These are phyloP conservation scores for Neoconidiobolus thromboides DNA, from an alignment of 371 early-diverging fungal species.

Conservation along the genomic window DNA sequence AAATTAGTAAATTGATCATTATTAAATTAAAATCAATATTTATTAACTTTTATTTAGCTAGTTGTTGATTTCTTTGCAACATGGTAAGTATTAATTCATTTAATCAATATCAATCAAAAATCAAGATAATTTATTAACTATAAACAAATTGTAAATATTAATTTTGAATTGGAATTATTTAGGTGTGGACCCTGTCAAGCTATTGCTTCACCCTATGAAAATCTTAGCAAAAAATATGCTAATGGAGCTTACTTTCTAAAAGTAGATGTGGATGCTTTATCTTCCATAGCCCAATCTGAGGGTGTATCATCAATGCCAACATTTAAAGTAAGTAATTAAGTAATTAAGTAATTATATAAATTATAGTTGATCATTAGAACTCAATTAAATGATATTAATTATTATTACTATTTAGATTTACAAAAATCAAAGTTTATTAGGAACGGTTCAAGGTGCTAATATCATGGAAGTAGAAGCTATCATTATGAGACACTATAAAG, in stretches of 20 bases:
- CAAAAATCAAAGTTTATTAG: background rate
- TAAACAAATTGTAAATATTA: background rate
- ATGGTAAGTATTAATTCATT: slow-evolving; percentile 1
- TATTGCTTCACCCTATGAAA: slow-evolving; percentile 4
- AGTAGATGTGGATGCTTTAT: slow-evolving; percentile 7
- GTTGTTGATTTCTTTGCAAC: slow-evolving; percentile 9
- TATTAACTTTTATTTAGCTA: background rate
- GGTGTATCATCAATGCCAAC: slow-evolving; percentile 8
- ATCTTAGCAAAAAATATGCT: background rate
- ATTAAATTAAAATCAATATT: too few species aligned
- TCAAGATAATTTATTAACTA: too few species aligned
- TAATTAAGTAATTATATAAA: background rate
- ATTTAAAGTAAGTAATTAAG: background rate
- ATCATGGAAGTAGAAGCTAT: background rate
- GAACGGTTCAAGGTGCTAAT: slow-evolving; percentile 4
- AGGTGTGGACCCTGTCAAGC: slow-evolving; percentile 9
- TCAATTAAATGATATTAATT: background rate
- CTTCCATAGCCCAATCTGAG: background rate
- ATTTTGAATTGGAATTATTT: background rate
- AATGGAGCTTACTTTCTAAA: slow-evolving; percentile 7
- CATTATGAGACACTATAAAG: slow-evolving; percentile 3
- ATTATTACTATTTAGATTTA: background rate
- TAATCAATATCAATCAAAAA: too few species aligned
- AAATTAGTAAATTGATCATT: too few species aligned
- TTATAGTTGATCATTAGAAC: too few species aligned